phyloP scores from a whole-genome alignment of 306 rosid genomes.

The Pyrus pyrifolia region DNA sequence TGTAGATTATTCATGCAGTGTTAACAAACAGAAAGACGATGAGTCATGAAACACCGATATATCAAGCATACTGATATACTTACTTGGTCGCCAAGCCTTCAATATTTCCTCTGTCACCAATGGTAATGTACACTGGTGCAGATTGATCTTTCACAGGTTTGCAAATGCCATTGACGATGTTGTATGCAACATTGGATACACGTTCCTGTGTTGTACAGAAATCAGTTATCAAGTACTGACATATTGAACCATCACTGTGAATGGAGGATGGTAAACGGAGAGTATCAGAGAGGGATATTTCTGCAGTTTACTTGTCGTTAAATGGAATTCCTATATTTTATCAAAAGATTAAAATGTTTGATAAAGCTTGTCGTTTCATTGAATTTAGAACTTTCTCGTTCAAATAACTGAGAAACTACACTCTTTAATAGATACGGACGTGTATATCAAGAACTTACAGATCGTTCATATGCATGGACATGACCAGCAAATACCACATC shows the following conservation, averaged over 20 bases:
- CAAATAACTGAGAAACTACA: neutral
- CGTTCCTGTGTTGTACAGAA: constrained; percentile 51
- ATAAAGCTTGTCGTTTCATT: neutral
- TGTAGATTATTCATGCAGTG: neutral
- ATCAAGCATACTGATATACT: constrained; percentile 9
- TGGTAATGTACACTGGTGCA: constrained; percentile 85
- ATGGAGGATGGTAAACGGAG: neutral
- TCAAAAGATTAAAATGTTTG: neutral
- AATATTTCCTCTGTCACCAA: constrained; percentile 88
- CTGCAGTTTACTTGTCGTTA: neutral
- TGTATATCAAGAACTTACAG: constrained; percentile 36
- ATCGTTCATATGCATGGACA: constrained; percentile 89
- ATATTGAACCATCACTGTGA: neutral
- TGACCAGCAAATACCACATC: constrained; percentile 86
- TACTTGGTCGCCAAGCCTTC: constrained; percentile 89
- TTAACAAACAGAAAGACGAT: neutral
- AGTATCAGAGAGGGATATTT: neutral
- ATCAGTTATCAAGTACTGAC: neutral
- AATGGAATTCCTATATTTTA: neutral
- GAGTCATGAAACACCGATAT: neutral
- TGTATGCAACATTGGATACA: constrained; percentile 64
- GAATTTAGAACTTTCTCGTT: neutral
- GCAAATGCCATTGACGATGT: constrained; percentile 62
- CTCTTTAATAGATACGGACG: neutral
- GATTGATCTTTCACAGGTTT: constrained; percentile 55